phyloP scores from a whole-genome alignment of 2,329 filamentous ascomycete genomes.

The Aspergillus eucalypticola region DNA sequence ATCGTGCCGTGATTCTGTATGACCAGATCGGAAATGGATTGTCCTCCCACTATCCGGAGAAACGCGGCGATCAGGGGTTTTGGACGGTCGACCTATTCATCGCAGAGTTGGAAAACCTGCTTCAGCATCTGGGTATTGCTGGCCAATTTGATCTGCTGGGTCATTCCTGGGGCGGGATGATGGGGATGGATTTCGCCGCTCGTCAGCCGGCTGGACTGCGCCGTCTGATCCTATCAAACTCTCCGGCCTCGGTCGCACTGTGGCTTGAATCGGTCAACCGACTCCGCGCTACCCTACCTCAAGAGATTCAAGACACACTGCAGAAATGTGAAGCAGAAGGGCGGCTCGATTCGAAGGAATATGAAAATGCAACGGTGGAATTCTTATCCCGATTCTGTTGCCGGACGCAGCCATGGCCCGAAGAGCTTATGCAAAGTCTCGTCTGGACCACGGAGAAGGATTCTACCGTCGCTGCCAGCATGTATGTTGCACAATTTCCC shows the following conservation, averaged over 20 bases:
- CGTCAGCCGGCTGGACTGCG: conserved; percentile 1
- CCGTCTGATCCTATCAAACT: conserved; percentile 1
- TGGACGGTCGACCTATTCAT: conserved; percentile 3
- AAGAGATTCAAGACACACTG: background rate
- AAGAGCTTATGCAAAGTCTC: conserved; percentile 1
- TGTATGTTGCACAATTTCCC: background rate
- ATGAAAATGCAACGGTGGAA: conserved; percentile 2
- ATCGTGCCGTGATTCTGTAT: background rate
- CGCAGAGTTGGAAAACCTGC: conserved; percentile 1
- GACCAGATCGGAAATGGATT: conserved; percentile 8
- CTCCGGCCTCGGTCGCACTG: background rate
- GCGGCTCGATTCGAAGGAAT: background rate
- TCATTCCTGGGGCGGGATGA: conserved; percentile 8
- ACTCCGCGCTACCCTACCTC: background rate
- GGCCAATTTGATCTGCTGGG: background rate
- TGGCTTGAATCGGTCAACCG: conserved; percentile 5
- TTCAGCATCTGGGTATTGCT: background rate
- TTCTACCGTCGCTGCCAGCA: background rate
- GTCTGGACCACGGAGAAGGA: conserved; percentile 4
- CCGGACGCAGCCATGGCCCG: conserved; percentile 1
- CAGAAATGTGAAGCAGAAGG: background rate
- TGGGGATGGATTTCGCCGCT: background rate
- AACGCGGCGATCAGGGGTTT: background rate
- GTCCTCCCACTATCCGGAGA: conserved; percentile 3
- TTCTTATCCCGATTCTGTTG: conserved; percentile 2